Base-by-base conservation (phyloP, 164 flowering plant genomes). In the Vitis amurensis region DNA sequence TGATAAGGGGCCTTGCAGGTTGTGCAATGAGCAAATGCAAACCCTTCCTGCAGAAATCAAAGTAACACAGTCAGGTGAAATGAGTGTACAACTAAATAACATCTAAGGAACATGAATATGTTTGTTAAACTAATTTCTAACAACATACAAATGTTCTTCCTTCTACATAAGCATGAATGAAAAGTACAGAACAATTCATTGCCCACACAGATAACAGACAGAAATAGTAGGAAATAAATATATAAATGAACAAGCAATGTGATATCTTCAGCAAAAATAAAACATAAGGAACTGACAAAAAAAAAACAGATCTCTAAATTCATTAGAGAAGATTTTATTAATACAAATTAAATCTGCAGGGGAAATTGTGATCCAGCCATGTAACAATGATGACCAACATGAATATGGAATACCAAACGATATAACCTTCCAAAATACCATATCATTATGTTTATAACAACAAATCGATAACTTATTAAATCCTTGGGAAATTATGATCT, bases 11-110 rank as follows among this genome's bases (percentile, higher is more conserved):
- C 90, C 78, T 95, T 95, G 83, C 99, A 95, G 56, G 99, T 95
- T 37, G 99, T 96, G 86, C 99, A 96, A 79, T 93, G 98, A 68
- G 98, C 91, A 86, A 96, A 96, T 70, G 99, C 99, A 85, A 91
- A 93, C 49, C 99, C 99, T 86, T 96, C 99, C 98, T 93, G 98
- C 68, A 88, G 14, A 77, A 78, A 71, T 12, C 27, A n/a, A 59
- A 47, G 48, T 49, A 2, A 68, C 19, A 56, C 19, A 48, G 17
- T 44, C 29, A n/a, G 68, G 65, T 17, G 44, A 49, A 49, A 61
- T 50, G 17, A 12, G 56, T 7, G 16, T 2, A 11, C 13, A 11
- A 63, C 17, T 17, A 37, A 37, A 17, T n/a, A 55, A 3, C 11
- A 50, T 10, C 2, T 52, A 50, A 50, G 37, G 56, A 49, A 19